Percentiles rank a stretch among this genome's conserved stretches.
These are phyloP conservation scores for Phytophthora multivora DNA, from an alignment of 352 stramenopile species.

Conservation along the genomic window DNA sequence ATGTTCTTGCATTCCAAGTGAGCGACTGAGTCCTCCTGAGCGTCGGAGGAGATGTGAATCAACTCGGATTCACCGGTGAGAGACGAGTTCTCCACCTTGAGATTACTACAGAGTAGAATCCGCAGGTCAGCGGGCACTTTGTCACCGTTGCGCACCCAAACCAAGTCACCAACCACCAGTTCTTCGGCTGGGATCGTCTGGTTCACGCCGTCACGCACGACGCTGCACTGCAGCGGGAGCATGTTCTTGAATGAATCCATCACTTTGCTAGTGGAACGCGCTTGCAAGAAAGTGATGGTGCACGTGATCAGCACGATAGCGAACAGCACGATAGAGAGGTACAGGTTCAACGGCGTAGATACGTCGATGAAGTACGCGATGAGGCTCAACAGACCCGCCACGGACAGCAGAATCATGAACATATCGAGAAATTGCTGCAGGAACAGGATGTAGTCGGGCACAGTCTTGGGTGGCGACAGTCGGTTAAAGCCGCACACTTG, in stretches of 20 bases:
- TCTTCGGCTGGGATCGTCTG: conserved; percentile 49
- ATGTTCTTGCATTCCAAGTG: conserved; percentile 56
- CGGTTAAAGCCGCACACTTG: conserved; percentile 41
- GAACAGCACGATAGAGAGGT: conserved; percentile 49
- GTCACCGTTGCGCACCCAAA: conserved; percentile 57
- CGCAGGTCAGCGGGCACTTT: conserved; percentile 58
- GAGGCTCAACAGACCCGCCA: conserved; percentile 40
- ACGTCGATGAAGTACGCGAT: conserved; percentile 47
- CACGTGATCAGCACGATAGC: conserved; percentile 45
- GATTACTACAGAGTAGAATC: conserved; percentile 48
- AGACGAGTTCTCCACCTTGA: conserved; percentile 74
- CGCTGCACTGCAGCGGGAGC: conserved; percentile 44
- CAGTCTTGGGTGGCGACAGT: conserved; percentile 36
- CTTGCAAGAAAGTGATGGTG: conserved; percentile 48
- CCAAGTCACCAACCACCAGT: conserved; percentile 54
- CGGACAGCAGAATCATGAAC: conserved; percentile 48
- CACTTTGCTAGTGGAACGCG: conserved; percentile 42
- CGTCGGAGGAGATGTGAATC: conserved; percentile 34
- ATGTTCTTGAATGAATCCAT: conserved; percentile 65
- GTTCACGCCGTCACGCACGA: conserved; percentile 50
- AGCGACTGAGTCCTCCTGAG: conserved; percentile 27
- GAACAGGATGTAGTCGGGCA: conserved; percentile 47
- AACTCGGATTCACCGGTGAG: conserved; percentile 63
- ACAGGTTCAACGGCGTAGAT: conserved; percentile 44
- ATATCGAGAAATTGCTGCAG: conserved; percentile 52